Evolutionary conservation across 2,329 filamentous ascomycete species (phyloP).

Genomic region (Apiospora hydei): DNA sequence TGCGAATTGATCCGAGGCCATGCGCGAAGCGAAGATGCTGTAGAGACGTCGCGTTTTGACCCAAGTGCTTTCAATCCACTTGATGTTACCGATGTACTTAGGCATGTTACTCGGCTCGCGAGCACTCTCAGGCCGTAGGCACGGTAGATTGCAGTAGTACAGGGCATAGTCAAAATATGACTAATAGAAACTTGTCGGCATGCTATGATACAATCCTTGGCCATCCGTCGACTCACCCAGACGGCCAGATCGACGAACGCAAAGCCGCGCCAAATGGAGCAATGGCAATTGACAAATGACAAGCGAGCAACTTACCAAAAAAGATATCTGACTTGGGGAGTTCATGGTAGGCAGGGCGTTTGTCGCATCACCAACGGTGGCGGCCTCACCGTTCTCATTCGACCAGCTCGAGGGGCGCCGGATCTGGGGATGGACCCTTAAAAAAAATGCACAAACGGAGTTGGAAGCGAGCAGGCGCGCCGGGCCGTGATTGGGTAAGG

Average conservation of each 20-base stretch:
- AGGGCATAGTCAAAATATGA: conserved; percentile 5
- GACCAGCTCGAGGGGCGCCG: conserved; percentile 9
- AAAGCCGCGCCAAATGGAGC: not conserved
- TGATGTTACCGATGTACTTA: not conserved
- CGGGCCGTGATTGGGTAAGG: conserved; percentile 22
- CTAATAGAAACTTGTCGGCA: conserved; percentile 11
- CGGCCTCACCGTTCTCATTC: conserved; percentile 19
- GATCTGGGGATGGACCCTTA: conserved; percentile 23
- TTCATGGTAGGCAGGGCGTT: conserved; percentile 38
- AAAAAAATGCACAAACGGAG: conserved; percentile 25
- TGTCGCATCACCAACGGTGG: conserved; percentile 5
- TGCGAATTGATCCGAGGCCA: too few species aligned
- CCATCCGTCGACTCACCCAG: not conserved
- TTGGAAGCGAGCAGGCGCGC: conserved; percentile 10
- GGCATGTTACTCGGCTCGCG: not conserved
- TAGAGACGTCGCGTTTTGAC: not conserved
- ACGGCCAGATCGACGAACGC: not conserved
- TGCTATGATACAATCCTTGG: conserved; percentile 20
- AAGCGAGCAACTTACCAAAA: conserved; percentile 40
- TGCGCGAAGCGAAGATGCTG: not conserved
- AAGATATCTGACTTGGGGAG: conserved; percentile 42
- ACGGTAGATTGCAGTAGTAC: not conserved
- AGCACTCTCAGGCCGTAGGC: not conserved
- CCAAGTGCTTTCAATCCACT: not conserved
- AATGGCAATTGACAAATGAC: not conserved